Base-by-base conservation (phyloP, 192 early-diverging fungal genomes). In the Funneliformis mosseae region DNA sequence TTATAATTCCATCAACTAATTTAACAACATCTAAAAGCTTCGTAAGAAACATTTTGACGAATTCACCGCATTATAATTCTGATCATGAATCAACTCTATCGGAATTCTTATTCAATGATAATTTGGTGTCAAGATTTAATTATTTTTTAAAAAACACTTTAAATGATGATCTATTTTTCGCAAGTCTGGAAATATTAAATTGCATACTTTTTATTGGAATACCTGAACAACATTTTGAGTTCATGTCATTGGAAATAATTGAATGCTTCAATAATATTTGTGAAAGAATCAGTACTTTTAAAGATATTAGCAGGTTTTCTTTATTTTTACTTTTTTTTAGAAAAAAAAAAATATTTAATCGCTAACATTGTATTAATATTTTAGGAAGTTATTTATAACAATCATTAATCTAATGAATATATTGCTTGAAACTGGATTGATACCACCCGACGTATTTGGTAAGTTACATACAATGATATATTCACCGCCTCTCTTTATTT, bases 101-200 rank as follows among this genome's bases (percentile, higher is more conserved):
- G 18, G 14, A 55, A 55, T 55, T 55, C 18, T 55, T 55, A 55
- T 55, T 55, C 18, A 55, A 18, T 55, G 18, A 18, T 18, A 16
- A 55, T 55, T 21, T 55, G 18, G 2, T 55, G 18, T 1, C 50
- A 18, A 55, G 50, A 18, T 55, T 55, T 55, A 55, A 55, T 55
- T 55, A 55, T 55, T 55, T 55, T 55, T 18, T 55, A 55, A 55
- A 55, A 55, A 55, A 55, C 18, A 18, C 50, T 18, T 55, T 55
- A 55, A 55, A 84, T 84, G 43, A 33, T 76, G 71, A 55, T 18
- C n/a, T 75, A 60, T 60, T 73, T 50, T 63, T 38, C 61, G 10
- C 74, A 6, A 68, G 67, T 41, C n/a, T 28, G 12, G 67, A 41
- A 12, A 41, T 38, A 68, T 55, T 55, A 14, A 55, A 16, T 18